Conservation (phyloP, 1,284 basidiomycete genomes). For the Serendipita sp. region DNA sequence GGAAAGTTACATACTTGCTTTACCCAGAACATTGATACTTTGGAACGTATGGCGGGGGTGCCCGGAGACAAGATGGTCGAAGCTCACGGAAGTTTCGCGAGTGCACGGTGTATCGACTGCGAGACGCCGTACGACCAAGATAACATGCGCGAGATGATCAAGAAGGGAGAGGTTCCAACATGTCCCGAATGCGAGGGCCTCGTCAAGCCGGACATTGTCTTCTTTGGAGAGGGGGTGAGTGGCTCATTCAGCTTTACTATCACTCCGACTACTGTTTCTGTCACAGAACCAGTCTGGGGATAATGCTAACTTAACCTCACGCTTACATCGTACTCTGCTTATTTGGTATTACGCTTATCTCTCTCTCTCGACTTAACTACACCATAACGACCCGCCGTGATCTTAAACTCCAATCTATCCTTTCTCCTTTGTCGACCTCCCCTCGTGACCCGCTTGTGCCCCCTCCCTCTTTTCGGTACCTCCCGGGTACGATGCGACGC, state of each 20-base stretch:
- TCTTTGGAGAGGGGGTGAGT: slow-evolving; percentile 61
- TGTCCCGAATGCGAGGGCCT: slow-evolving; percentile 53
- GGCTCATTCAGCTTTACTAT: neutral
- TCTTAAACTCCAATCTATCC: neutral
- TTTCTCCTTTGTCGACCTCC: neutral
- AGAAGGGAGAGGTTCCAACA: slow-evolving; percentile 44
- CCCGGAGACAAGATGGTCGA: slow-evolving; percentile 67
- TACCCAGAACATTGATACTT: slow-evolving; percentile 86
- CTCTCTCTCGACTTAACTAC: neutral
- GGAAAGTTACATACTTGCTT: slow-evolving; percentile 60
- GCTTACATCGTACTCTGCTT: neutral
- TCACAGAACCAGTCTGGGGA: neutral
- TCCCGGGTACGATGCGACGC: neutral
- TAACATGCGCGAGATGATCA: slow-evolving; percentile 51
- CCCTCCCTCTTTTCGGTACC: neutral
- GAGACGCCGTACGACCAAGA: slow-evolving; percentile 31
- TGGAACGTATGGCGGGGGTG: slow-evolving; percentile 77
- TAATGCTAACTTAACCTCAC: too few relatives aligned
- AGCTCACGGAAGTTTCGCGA: slow-evolving; percentile 86
- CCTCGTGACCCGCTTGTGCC: neutral
- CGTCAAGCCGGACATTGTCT: slow-evolving; percentile 89
- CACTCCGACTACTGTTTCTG: neutral
- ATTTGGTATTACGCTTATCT: neutral
- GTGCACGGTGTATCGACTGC: slow-evolving; percentile 69
- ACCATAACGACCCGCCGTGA: too few relatives aligned